Conservation (phyloP, 2,329 filamentous ascomycete species). For the Sphaerulina populicola region DNA sequence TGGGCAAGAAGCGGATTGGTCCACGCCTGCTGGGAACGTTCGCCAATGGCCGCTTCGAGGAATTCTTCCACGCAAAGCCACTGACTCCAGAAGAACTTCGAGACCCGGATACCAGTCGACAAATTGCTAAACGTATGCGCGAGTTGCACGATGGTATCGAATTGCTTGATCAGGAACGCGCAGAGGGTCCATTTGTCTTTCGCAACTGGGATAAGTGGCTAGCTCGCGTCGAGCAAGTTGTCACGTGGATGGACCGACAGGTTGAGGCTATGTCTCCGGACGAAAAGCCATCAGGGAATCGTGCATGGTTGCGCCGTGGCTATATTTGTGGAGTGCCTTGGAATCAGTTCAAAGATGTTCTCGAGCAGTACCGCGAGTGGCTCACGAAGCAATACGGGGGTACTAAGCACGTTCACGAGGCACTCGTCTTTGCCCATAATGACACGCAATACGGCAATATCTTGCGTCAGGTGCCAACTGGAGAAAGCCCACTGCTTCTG, state of each 20-base stretch:
- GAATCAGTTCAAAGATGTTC: constrained; percentile 63
- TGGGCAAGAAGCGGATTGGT: constrained; percentile 87
- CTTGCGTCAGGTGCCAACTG: constrained; percentile 61
- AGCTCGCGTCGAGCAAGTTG: constrained; percentile 54
- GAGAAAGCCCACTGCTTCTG: constrained; percentile 74
- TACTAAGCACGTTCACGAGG: constrained; percentile 56
- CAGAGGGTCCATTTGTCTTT: constrained; percentile 74
- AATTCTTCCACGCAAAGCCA: constrained; percentile 79
- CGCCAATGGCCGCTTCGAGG: constrained; percentile 87
- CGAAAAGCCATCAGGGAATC: constrained; percentile 35
- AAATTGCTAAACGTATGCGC: constrained; percentile 95
- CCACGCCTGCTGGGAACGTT: constrained; percentile 87
- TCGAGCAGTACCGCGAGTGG: constrained; percentile 69
- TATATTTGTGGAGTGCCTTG: constrained; percentile 79
- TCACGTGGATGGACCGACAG: constrained; percentile 53
- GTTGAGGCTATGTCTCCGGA: constrained; percentile 42
- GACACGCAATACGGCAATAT: constrained; percentile 99
- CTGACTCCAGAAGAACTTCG: constrained; percentile 70
- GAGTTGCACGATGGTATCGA: constrained; percentile 93
- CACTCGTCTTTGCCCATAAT: constrained; percentile 91
- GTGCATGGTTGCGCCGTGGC: constrained; percentile 62
- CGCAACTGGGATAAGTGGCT: constrained; percentile 94
- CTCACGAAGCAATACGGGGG: constrained; percentile 66
- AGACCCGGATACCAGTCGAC: constrained; percentile 71
- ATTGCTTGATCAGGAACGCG: constrained; percentile 66